These are phyloP conservation scores for Termitomyces sp. DNA, from an alignment of 768 basidiomycete species.

Conservation along the genomic window DNA sequence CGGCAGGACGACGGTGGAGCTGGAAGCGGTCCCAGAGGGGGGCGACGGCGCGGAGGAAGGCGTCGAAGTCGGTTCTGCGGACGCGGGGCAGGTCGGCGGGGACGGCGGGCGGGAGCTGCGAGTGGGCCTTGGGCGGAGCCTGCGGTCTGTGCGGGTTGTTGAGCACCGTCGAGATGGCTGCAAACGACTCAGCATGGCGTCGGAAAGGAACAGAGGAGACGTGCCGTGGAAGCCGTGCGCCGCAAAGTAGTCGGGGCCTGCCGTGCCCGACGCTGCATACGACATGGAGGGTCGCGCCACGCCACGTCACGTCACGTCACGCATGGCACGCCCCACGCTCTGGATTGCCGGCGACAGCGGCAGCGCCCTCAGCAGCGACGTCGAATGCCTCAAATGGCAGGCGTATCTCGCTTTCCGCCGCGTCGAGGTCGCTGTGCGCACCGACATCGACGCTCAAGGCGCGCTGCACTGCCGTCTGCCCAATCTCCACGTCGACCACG, in stretches of 20 bases:
- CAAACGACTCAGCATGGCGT: background rate
- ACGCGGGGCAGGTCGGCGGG: slow-evolving; percentile 79
- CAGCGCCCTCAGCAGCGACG: slow-evolving; percentile 56
- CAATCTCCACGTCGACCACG: slow-evolving; percentile 53
- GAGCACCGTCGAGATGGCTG: slow-evolving; percentile 91
- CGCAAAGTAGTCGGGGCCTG: slow-evolving; percentile 53
- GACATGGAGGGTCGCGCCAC: no score
- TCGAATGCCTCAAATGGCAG: slow-evolving; percentile 90
- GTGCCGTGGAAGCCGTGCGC: slow-evolving; percentile 84
- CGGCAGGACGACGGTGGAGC: slow-evolving; percentile 33
- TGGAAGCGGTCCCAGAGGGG: slow-evolving; percentile 79
- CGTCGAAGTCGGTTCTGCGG: slow-evolving; percentile 76
- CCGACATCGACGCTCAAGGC: slow-evolving; percentile 67
- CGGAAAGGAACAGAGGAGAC: slow-evolving; percentile 15
- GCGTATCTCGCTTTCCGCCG: slow-evolving; percentile 73
- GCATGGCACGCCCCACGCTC: slow-evolving; percentile 40
- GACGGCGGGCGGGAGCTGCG: slow-evolving; percentile 64
- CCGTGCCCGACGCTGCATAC: no score
- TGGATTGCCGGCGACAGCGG: slow-evolving; percentile 49
- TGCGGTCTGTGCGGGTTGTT: slow-evolving; percentile 84
- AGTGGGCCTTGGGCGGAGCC: slow-evolving; percentile 85
- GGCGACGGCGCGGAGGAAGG: slow-evolving; percentile 66
- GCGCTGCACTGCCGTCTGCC: slow-evolving; percentile 66
- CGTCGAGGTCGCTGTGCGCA: slow-evolving; percentile 51
- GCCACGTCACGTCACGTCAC: slow-evolving; percentile 25